Evolutionary conservation across 1,284 basidiomycete species (phyloP).

Genomic region (Coniophora puteana): DNA sequence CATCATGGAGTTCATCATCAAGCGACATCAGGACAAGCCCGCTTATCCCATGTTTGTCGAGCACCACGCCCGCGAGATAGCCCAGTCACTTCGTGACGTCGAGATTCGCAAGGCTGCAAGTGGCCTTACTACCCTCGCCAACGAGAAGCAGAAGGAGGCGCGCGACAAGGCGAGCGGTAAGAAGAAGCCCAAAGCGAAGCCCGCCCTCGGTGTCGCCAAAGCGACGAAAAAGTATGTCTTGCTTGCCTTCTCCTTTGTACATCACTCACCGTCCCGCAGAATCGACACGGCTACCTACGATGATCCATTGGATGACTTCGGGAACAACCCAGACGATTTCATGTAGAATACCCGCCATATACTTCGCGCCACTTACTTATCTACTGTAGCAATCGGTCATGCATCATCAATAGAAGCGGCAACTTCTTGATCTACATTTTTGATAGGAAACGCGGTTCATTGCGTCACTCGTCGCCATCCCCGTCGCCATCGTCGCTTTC

Average conservation of each 20-base stretch:
- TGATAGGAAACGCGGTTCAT: slow-evolving; percentile 1
- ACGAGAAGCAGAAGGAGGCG: slow-evolving; percentile 91
- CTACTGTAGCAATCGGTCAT: slow-evolving; percentile 11
- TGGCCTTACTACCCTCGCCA: slow-evolving; percentile 78
- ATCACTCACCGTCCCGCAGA: slow-evolving; percentile 33
- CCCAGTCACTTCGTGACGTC: slow-evolving; percentile 75
- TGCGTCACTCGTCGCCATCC: slow-evolving; percentile 14
- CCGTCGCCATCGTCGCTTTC: slow-evolving; percentile 50
- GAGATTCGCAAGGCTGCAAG: slow-evolving; percentile 87
- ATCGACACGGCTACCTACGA: slow-evolving; percentile 80
- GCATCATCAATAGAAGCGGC: too few relatives aligned
- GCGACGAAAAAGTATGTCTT: slow-evolving; percentile 51
- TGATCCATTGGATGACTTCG: slow-evolving; percentile 84
- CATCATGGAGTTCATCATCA: slow-evolving; percentile 72
- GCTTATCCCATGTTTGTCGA: slow-evolving; percentile 83
- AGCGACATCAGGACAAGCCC: slow-evolving; percentile 76
- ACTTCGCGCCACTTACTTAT: slow-evolving; percentile 11
- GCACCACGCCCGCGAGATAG: slow-evolving; percentile 71
- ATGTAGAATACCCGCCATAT: slow-evolving; percentile 49
- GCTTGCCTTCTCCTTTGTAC: slow-evolving; percentile 4
- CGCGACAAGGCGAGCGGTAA: slow-evolving; percentile 83
- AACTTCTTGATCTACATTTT: slow-evolving; percentile 9
- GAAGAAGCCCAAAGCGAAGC: slow-evolving; percentile 86
- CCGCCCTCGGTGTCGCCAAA: slow-evolving; percentile 71
- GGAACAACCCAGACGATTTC: slow-evolving; percentile 65